Base-by-base conservation (phyloP, 345 rosid genomes). In the Gynandropsis gynandra region DNA sequence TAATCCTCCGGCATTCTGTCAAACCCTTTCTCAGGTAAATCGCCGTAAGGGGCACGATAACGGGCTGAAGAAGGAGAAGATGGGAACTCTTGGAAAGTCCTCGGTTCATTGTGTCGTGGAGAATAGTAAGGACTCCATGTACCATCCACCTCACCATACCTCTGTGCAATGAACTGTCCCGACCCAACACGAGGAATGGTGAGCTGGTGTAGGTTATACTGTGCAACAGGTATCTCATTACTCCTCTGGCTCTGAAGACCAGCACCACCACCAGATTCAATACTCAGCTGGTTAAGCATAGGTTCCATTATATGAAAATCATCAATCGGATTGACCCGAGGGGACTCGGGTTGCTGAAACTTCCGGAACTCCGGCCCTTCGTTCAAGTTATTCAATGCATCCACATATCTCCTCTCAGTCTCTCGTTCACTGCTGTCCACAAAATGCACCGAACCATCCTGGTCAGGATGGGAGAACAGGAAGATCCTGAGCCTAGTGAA, bases 401-500 rank as follows among this genome's bases (percentile, higher is more conserved):
- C 98, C 47, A 92, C 96, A 44, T 92, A 90, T 76, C 95, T 82
- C 69, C 86, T 76, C 79, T 82, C 98, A 3, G 87, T 67, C 45
- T 83, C 95, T 72, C 82, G 76, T 20, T 84, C 96, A 72, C 82
- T 95, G 12, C 82, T 82, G 34, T 89, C 95, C 55, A 75, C 75
- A 65, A 68, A 87, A 59, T 76, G 87, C 12, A 15, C 42, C 29
- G 66, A 54, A 50, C 54, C 72, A 69, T 92, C 96, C 33, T 69
- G 80, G 53, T 92, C 96, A 1, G 70, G 74, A 42, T 76, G 73
- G 0, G 90, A 72, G 58, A 87, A 92, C 44, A 92, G 72, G 68
- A 92, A 92, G 69, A 92, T 87, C 79, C 98, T 78, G 49, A 92
- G 83, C 70, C 95, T 82, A n/a, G 83, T 87, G 58, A 87, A 82